Percentiles rank a stretch among this genome's conserved stretches.
These are phyloP conservation scores for Arthrobotrys conoides DNA, from an alignment of 2,329 filamentous ascomycete species.

Conservation along the genomic window DNA sequence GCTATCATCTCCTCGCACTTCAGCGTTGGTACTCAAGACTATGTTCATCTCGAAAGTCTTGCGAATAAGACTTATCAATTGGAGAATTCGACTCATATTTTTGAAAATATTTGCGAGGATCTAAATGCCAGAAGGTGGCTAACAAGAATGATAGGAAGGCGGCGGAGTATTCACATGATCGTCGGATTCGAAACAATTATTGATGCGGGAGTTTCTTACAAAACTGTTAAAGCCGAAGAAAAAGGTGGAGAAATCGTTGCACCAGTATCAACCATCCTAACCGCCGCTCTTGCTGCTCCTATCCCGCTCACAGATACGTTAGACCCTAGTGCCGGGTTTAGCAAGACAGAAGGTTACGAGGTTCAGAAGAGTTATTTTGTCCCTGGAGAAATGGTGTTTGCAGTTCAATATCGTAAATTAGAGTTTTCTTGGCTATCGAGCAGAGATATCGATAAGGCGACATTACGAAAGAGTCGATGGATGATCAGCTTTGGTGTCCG, in stretches of 20 bases:
- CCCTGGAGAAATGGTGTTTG: slow-evolving; percentile 14
- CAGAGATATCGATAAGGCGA: not conserved
- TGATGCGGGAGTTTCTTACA: not conserved
- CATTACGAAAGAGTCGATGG: too few relatives aligned
- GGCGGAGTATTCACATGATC: not conserved
- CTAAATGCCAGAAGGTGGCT: not conserved
- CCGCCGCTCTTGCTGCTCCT: too few relatives aligned
- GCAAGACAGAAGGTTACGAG: not conserved
- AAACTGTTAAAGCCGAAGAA: too few relatives aligned
- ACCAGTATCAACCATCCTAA: not conserved
- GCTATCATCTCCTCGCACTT: too few relatives aligned
- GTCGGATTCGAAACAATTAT: slow-evolving; percentile 16
- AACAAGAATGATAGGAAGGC: too few relatives aligned
- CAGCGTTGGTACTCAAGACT: not conserved
- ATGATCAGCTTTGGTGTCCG: too few relatives aligned
- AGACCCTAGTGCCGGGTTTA: too few relatives aligned
- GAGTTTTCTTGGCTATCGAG: slow-evolving; percentile 17
- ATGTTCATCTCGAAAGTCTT: slow-evolving; percentile 10
- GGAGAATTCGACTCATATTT: slow-evolving; percentile 9
- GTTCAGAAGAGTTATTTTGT: not conserved
- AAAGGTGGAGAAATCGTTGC: not conserved
- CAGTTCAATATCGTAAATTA: slow-evolving; percentile 13
- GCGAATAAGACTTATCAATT: slow-evolving; percentile 5
- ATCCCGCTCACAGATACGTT: too few relatives aligned
- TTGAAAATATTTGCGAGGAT: slow-evolving; percentile 1